Evolutionary conservation across 164 flowering plant genomes (phyloP), one percentile per base, ranked within the genome.

Genomic region (Magnolia sinica): DNA sequence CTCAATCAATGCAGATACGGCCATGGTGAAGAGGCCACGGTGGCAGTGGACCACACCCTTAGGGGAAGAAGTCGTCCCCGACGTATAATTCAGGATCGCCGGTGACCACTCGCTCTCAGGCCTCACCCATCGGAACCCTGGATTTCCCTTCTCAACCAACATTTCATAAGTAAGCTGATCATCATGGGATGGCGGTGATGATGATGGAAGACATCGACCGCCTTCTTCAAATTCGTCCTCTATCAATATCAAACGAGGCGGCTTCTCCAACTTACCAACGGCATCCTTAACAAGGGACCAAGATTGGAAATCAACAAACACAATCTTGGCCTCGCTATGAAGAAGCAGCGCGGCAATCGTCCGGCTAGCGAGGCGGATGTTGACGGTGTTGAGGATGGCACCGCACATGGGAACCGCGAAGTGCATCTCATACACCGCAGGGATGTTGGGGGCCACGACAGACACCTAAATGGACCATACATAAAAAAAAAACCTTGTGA

Each of bases 31-130:
- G 7, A 82, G 63, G 2, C 88, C 88, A 8, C 89, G 82, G 80
- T 88, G 91, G 66, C 87, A 81, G 66, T 87, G 87, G 20, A 88
- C 85, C 5, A 87, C 91, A 0, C 91, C 91, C 66, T 88, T 88
- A 0, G 91, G 91, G 2, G 84, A 31, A 11, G 91, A 81, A 1
- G 89, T 88, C 14, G 91, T 88, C 2, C 91, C 91, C 2, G 91
- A 88, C 0, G 91, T 88, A 71, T 88, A 88, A 71, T 86, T 87
- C 23, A 88, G 71, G 0, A 84, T 64, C 69, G 87, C 85, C 3
- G 89, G 87, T 3, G 72, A 81, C 87, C 87, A 87, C 50, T 88
- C 91, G 29, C 67, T 81, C 22, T 2, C 8, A 7, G 91, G 91
- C 22, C 81, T 72, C 64, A 81, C 77, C 85, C 87, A 83, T 45